Evolutionary conservation across 306 rosid species (phyloP).

Genomic region (Dicorynia guianensis): DNA sequence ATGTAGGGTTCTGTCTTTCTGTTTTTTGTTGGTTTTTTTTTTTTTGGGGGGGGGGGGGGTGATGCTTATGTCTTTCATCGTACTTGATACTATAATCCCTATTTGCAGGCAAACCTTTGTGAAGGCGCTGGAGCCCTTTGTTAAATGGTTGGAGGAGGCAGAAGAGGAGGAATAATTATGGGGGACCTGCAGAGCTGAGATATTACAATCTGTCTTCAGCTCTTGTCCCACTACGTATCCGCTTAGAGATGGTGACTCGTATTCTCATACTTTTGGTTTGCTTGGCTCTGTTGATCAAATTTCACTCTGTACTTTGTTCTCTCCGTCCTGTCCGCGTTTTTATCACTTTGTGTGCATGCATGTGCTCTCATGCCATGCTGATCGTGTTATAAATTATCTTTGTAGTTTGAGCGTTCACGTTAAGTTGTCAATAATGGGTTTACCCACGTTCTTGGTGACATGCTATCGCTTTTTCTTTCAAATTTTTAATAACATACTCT

Average conservation of each 20-base stretch:
- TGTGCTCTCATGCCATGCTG: conserved; percentile 19
- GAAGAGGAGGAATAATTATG: conserved; percentile 86
- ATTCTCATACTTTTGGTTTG: conserved; percentile 30
- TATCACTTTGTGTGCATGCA: conserved; percentile 29
- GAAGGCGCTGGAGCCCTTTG: conserved; percentile 94
- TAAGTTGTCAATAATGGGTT: conserved; percentile 29
- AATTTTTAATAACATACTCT: neutral
- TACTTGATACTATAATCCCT: neutral
- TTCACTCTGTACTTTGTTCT: conserved; percentile 27
- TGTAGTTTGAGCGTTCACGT: conserved; percentile 28
- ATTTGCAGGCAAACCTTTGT: conserved; percentile 93
- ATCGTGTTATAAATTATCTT: conserved; percentile 30
- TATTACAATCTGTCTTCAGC: neutral
- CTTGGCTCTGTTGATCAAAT: conserved; percentile 33
- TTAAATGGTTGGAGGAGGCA: conserved; percentile 99
- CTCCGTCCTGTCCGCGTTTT: neutral
- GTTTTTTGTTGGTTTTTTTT: neutral
- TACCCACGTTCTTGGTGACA: neutral
- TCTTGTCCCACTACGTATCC: conserved; percentile 10
- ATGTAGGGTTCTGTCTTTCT: neutral
- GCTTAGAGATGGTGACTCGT: conserved; percentile 45
- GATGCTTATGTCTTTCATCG: neutral
- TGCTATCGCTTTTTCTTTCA: neutral
- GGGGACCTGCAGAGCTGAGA: conserved; percentile 31
- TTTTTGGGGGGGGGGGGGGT: too few species aligned